phyloP scores from a whole-genome alignment of 345 rosid species.

The Syzygium jambos region DNA sequence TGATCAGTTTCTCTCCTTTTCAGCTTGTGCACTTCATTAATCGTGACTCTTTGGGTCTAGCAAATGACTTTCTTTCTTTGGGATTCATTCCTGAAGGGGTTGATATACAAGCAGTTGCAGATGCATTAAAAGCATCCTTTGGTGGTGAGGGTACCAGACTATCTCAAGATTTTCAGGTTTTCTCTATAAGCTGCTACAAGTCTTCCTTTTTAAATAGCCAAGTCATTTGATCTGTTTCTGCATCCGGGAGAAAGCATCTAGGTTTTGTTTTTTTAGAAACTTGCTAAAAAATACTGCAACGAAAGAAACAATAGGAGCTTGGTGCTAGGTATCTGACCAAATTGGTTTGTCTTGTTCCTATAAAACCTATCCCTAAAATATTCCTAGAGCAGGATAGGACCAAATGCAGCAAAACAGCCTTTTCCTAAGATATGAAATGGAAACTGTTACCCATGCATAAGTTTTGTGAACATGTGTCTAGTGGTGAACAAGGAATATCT shows the following conservation, averaged over 20 bases:
- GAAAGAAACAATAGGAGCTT: neutral
- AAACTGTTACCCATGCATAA: neutral
- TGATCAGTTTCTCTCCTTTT: conserved; percentile 25
- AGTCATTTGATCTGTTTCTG: neutral
- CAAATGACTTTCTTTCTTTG: conserved; percentile 97
- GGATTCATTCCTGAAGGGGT: conserved; percentile 97
- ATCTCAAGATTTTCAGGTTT: conserved; percentile 94
- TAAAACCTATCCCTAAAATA: neutral
- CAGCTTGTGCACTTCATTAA: conserved; percentile 99
- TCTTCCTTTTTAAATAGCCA: neutral
- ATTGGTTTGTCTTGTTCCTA: neutral
- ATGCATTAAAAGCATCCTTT: conserved; percentile 70
- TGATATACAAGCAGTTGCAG: conserved; percentile 65
- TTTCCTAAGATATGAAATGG: neutral
- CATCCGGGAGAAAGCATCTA: neutral
- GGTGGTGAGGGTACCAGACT: conserved; percentile 57
- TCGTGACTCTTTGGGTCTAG: conserved; percentile 96
- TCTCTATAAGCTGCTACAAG: neutral
- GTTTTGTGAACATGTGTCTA: neutral
- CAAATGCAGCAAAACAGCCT: neutral
- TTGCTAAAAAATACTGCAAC: neutral
- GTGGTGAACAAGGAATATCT: neutral
- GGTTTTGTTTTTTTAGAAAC: neutral
- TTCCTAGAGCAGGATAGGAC: neutral
- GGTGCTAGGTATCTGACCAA: neutral